Conservation (phyloP, 176 grass and related monocot genomes). For the Avena eriantha region DNA sequence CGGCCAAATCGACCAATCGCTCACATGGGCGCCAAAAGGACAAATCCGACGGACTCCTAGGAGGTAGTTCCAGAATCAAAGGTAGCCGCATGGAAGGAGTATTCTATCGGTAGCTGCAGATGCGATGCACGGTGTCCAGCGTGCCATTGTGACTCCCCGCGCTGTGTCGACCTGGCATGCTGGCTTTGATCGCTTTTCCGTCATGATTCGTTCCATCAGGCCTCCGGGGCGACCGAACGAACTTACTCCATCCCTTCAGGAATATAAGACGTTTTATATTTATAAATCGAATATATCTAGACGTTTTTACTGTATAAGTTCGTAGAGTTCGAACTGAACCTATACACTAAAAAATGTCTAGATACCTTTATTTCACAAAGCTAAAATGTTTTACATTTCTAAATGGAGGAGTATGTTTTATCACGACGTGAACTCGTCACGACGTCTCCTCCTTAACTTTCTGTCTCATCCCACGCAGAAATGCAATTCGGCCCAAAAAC, state of each 20-base stretch:
- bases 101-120: not conserved
- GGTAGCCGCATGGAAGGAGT: too few relatives aligned
- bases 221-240: not conserved
- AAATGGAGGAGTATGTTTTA: too few relatives aligned
- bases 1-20: conserved; percentile 43
- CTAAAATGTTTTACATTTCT: too few relatives aligned
- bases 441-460: not conserved
- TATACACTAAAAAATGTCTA: too few relatives aligned
- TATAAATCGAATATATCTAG: too few relatives aligned
- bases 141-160: not conserved
- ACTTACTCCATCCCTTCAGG: too few relatives aligned
- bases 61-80: conserved; percentile 1
- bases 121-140: conserved; percentile 31
- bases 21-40: conserved; percentile 52
- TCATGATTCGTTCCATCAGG: conserved; percentile 19
- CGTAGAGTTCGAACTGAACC: too few relatives aligned
- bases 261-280: too few relatives aligned
- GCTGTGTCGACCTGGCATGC: not conserved
- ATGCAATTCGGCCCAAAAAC: too few relatives aligned
- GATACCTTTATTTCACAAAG: too few relatives aligned
- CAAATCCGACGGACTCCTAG: conserved; percentile 23
- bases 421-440: not conserved
- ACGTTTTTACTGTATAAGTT: too few relatives aligned
- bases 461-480: not conserved
- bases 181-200: conserved; percentile 29